Percentiles rank a stretch among this genome's conserved stretches.
Evolutionary conservation across 441 rosid species (phyloP).

Genomic region (Flueggea neowawraea): DNA sequence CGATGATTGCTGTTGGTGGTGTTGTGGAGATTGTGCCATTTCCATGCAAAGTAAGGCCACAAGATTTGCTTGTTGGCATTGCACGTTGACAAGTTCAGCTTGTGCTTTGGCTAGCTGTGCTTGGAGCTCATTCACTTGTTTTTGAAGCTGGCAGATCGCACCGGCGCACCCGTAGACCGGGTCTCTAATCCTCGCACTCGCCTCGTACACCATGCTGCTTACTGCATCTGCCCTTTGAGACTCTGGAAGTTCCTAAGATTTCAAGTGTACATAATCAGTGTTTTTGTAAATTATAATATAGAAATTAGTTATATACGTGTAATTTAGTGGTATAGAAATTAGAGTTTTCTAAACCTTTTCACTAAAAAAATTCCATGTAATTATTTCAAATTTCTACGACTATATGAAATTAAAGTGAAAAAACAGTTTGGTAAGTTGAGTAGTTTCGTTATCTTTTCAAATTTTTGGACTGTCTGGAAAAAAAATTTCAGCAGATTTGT

Average conservation of each 20-base stretch:
- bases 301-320: too few species aligned
- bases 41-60: constrained; percentile 50
- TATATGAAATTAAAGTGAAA: too few species aligned
- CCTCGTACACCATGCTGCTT: constrained; percentile 77
- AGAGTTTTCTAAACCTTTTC: too few species aligned
- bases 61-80: constrained; percentile 50
- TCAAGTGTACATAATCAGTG: not conserved
- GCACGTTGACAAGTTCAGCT: constrained; percentile 51
- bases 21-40: constrained; percentile 28
- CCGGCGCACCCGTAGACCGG: constrained; percentile 74
- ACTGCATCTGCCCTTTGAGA: constrained; percentile 61
- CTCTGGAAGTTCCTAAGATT: constrained; percentile 60
- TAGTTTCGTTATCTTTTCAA: too few species aligned
- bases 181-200: constrained; percentile 54
- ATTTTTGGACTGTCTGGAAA: too few species aligned
- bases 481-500: too few species aligned
- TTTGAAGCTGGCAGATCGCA: constrained; percentile 51
- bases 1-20: constrained; percentile 24
- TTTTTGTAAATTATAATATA: too few species aligned
- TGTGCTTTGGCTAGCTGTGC: constrained; percentile 61
- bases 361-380: too few species aligned
- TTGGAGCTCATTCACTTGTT: constrained; percentile 59
- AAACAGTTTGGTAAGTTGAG: too few species aligned
- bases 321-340: too few species aligned
- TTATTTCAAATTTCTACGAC: too few species aligned